Percentiles rank a stretch among this genome's conserved stretches.
Evolutionary conservation across 805 yeast species (phyloP).

Genomic region (Grigorovia humatica): DNA sequence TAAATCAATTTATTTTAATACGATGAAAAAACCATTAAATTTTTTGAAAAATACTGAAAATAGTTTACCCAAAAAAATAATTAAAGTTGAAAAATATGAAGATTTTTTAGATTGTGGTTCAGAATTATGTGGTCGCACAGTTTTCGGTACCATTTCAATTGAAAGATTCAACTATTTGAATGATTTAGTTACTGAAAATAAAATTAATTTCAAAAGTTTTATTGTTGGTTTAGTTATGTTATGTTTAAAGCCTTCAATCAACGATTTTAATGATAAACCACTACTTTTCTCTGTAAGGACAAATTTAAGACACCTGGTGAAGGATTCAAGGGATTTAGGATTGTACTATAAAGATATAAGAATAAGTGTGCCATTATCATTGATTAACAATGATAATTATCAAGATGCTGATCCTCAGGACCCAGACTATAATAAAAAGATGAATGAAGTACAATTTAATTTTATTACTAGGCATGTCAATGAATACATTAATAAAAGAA

Average conservation of each 20-base stretch:
- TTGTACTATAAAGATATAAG: constrained; percentile 18
- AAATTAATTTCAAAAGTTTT: constrained; percentile 18
- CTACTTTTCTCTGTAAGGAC: constrained; percentile 18
- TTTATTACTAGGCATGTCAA: constrained; percentile 15
- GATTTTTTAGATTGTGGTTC: constrained; percentile 8
- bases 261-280: constrained; percentile 8
- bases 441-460: constrained; percentile 19
- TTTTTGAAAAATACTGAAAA: constrained; percentile 7
- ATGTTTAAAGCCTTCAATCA: constrained; percentile 19
- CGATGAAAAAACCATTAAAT: constrained; percentile 20
- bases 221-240: constrained; percentile 21
- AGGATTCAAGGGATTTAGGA: constrained; percentile 11
- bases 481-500: constrained; percentile 8
- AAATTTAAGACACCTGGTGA: constrained; percentile 14
- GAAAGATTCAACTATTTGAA: constrained; percentile 11
- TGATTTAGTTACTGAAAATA: constrained; percentile 10
- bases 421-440: constrained; percentile 12
- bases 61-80: not conserved
- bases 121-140: constrained; percentile 20
- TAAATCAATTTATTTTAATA: constrained; percentile 15
- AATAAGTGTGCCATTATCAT: constrained; percentile 18
- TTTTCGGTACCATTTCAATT: constrained; percentile 18
- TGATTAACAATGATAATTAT: constrained; percentile 14
- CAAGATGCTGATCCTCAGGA: constrained; percentile 4
- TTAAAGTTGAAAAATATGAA: constrained; percentile 2